These are phyloP conservation scores for Kuraishia hungarica DNA, from an alignment of 805 yeast species.

Conservation along the genomic window DNA sequence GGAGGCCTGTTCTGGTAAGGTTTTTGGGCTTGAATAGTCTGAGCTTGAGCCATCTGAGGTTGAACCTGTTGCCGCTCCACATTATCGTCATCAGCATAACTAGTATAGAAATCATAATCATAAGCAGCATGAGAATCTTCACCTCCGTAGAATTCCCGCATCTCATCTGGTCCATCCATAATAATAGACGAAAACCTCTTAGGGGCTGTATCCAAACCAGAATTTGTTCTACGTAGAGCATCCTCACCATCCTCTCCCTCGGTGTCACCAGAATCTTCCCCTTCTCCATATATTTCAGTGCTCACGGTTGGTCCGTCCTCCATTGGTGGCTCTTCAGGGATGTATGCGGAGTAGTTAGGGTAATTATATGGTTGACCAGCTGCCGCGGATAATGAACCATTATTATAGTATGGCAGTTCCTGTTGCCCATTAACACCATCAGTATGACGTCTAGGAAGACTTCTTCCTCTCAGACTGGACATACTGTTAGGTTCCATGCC, in stretches of 20 bases:
- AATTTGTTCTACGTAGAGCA: not conserved
- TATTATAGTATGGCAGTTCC: not conserved
- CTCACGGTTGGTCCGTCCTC: not conserved
- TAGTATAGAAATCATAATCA: not conserved
- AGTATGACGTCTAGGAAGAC: not conserved
- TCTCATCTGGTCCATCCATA: not conserved
- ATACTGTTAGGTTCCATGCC: not conserved
- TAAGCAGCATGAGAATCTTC: not conserved
- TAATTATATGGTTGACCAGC: not conserved
- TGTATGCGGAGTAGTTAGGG: not conserved
- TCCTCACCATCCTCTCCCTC: not conserved
- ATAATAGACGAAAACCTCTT: not conserved
- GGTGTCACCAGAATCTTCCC: not conserved
- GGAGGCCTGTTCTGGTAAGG: not conserved
- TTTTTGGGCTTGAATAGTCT: no score
- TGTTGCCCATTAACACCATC: not conserved
- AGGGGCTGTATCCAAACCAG: not conserved
- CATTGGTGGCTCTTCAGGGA: not conserved
- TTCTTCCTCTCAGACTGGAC: not conserved
- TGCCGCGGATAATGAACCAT: not conserved
- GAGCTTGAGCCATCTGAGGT: no score
- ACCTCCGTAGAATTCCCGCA: not conserved
- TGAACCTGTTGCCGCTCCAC: not conserved
- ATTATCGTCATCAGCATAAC: not conserved
- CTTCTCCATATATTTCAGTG: not conserved